Percentiles rank a stretch among this genome's conserved stretches.
These are phyloP conservation scores for Pichia occidentalis DNA, from an alignment of 805 yeast genomes.

Conservation along the genomic window DNA sequence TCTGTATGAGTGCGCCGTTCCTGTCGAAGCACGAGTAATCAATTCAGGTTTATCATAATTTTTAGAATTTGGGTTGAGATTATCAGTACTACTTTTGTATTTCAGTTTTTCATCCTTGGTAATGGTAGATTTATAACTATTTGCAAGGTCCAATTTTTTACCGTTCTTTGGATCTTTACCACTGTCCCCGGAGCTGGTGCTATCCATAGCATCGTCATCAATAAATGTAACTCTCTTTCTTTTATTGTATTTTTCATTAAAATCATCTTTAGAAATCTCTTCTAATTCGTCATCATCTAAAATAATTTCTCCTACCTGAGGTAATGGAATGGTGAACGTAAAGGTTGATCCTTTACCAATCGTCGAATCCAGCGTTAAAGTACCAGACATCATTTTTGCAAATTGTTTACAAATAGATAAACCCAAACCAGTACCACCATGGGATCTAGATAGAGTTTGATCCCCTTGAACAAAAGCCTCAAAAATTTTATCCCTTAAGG, in stretches of 20 bases:
- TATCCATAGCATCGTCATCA: slow-evolving; percentile 4
- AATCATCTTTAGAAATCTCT: slow-evolving; percentile 58
- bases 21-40: slow-evolving; percentile 43
- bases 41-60: slow-evolving; percentile 38
- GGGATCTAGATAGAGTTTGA: slow-evolving; percentile 81
- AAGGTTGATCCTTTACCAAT: slow-evolving; percentile 83
- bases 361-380: slow-evolving; percentile 63
- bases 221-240: slow-evolving; percentile 37
- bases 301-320: slow-evolving; percentile 52
- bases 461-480: slow-evolving; percentile 98
- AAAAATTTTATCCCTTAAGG: slow-evolving; percentile 75
- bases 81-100: slow-evolving; percentile 1
- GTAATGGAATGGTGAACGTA: slow-evolving; percentile 69
- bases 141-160: slow-evolving; percentile 10
- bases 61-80: neutral
- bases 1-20: slow-evolving; percentile 39
- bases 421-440: slow-evolving; percentile 96
- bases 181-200: neutral
- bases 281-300: slow-evolving; percentile 28
- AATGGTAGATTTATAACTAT: slow-evolving; percentile 8
- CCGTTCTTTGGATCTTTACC: neutral
- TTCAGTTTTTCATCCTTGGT: neutral
- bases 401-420: slow-evolving; percentile 83
- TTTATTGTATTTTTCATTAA: slow-evolving; percentile 50
- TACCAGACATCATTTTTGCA: slow-evolving; percentile 82